These are phyloP conservation scores for Diplotaxis tenuifolia DNA, from an alignment of 345 rosid genomes.

Conservation along the genomic window DNA sequence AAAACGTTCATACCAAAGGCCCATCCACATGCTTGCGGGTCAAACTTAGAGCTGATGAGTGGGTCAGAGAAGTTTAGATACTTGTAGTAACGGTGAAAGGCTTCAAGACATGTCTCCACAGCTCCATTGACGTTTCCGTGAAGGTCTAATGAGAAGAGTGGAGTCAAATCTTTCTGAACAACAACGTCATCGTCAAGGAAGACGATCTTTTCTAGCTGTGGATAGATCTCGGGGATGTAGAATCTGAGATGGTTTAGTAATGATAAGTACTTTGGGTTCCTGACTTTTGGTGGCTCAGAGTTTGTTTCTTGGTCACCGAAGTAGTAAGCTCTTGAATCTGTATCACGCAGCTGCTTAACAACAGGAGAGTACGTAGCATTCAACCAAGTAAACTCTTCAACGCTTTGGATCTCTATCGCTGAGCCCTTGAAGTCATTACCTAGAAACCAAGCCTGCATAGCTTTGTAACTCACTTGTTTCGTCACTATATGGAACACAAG, in stretches of 20 bases:
- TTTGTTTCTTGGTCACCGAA: background rate
- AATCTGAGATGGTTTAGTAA: slow-evolving; percentile 85
- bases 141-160: slow-evolving; percentile 77
- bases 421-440: background rate
- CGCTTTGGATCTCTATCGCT: background rate
- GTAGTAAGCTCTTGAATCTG: slow-evolving; percentile 44
- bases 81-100: background rate
- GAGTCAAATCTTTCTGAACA: slow-evolving; percentile 81
- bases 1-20: background rate
- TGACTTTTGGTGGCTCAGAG: background rate
- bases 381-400: slow-evolving; percentile 49
- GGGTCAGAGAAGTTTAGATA: background rate
- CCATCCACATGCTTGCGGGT: background rate
- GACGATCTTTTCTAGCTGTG: slow-evolving; percentile 82
- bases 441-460: slow-evolving; percentile 58
- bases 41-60: background rate
- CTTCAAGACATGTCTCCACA: background rate
- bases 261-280: slow-evolving; percentile 62
- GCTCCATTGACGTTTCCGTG: slow-evolving; percentile 94
- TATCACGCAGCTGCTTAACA: slow-evolving; percentile 50
- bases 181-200: slow-evolving; percentile 92
- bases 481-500: slow-evolving; percentile 78
- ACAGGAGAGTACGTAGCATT: slow-evolving; percentile 78
- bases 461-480: slow-evolving; percentile 57
- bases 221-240: slow-evolving; percentile 86